Evolutionary conservation across 495 filamentous ascomycete species (phyloP).

Genomic region (Ascodesmis nigricans): DNA sequence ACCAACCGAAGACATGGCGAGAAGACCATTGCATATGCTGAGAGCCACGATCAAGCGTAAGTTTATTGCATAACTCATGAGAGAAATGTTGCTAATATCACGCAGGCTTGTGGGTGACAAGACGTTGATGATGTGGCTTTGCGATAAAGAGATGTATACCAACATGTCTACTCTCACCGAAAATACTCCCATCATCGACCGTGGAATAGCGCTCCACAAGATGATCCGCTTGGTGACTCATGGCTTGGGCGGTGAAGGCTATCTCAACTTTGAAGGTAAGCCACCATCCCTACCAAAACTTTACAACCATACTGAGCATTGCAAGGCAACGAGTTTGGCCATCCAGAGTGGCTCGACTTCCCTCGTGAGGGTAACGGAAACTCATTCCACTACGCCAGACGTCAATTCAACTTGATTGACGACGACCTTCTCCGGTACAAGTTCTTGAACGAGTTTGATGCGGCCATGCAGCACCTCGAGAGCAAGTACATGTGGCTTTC

Average conservation of each 20-base stretch:
- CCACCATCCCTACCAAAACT: neutral
- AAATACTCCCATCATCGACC: constrained; percentile 72
- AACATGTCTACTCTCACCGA: constrained; percentile 77
- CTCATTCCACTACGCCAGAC: constrained; percentile 88
- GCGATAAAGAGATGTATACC: constrained; percentile 91
- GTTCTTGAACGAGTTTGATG: constrained; percentile 88
- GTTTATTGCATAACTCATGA: constrained; percentile 21
- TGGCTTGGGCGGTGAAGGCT: constrained; percentile 84
- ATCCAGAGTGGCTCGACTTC: constrained; percentile 98
- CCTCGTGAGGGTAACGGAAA: constrained; percentile 86
- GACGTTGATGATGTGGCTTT: constrained; percentile 89
- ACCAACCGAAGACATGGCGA: constrained; percentile 88
- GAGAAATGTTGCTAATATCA: constrained; percentile 1
- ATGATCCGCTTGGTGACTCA: constrained; percentile 91
- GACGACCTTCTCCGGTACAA: constrained; percentile 69
- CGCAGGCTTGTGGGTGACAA: constrained; percentile 91
- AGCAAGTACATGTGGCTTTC: constrained; percentile 86
- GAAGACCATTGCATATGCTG: constrained; percentile 95
- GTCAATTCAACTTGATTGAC: constrained; percentile 82
- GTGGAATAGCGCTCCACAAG: constrained; percentile 84
- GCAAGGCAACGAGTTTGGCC: constrained; percentile 70
- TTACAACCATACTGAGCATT: neutral
- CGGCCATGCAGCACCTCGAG: constrained; percentile 68
- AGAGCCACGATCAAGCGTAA: constrained; percentile 96
- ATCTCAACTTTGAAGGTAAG: constrained; percentile 81